These are phyloP conservation scores for Chlorella sp. DNA, from an alignment of 139 green algal species.

Conservation along the genomic window DNA sequence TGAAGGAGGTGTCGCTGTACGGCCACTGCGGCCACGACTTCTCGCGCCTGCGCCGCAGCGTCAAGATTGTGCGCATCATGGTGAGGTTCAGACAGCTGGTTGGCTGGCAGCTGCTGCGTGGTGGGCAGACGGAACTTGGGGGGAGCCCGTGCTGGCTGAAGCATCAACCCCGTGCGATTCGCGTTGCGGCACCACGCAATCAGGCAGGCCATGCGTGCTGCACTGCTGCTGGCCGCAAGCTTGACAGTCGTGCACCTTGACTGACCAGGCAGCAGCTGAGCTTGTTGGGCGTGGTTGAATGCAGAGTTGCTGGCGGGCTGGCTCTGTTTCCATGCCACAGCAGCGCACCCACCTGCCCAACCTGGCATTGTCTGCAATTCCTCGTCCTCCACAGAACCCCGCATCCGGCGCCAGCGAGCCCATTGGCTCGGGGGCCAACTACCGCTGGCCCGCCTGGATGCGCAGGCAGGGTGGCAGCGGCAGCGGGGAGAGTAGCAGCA, in stretches of 20 bases:
- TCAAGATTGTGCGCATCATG: slow-evolving; percentile 18
- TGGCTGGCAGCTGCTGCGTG: no score
- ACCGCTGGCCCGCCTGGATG: slow-evolving; percentile 1
- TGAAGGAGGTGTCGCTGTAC: slow-evolving; percentile 27
- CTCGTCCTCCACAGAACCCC: background rate
- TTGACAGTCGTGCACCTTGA: no score
- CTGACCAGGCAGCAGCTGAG: no score
- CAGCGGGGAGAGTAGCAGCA: background rate
- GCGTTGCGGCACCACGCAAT: no score
- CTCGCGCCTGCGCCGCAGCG: background rate
- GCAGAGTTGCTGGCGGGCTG: no score
- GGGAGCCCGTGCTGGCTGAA: no score
- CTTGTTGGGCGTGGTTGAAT: no score
- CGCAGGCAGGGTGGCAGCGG: background rate
- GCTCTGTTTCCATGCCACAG: no score
- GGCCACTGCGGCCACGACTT: slow-evolving; percentile 27
- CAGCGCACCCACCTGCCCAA: background rate
- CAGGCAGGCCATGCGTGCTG: no score
- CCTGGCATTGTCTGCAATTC: background rate
- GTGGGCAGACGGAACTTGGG: no score
- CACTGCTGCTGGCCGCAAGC: no score
- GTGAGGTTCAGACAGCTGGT: background rate
- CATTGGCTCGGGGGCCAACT: slow-evolving; percentile 14
- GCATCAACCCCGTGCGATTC: no score
- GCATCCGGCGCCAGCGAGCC: background rate